A percentile compares a stretch with the other conserved stretches of the same genome.
phyloP scores from a whole-genome alignment of 257 asterid species.

The Misopates orontium region DNA sequence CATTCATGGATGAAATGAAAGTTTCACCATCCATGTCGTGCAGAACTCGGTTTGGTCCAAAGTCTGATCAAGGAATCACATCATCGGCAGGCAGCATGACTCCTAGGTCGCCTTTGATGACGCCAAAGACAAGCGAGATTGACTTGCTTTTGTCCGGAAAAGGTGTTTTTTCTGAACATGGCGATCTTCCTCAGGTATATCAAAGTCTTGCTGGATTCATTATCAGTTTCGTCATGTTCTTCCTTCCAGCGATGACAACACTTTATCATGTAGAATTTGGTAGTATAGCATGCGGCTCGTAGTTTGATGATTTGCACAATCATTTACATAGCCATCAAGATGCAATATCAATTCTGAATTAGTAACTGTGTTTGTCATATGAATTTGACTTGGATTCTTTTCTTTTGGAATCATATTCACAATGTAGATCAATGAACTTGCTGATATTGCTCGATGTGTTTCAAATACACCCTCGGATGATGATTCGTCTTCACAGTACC shows the following conservation, averaged over 20 bases:
- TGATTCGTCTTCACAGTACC: slow-evolving; percentile 75
- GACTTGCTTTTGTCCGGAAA: slow-evolving; percentile 82
- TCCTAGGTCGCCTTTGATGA: slow-evolving; percentile 90
- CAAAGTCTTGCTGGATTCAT: slow-evolving; percentile 22
- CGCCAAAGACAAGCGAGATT: slow-evolving; percentile 81
- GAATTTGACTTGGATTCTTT: slow-evolving; percentile 11
- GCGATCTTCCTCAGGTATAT: slow-evolving; percentile 90
- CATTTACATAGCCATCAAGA: neutral
- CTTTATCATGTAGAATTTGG: slow-evolving; percentile 2
- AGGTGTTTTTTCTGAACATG: slow-evolving; percentile 94
- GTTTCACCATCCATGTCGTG: slow-evolving; percentile 81
- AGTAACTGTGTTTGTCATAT: neutral
- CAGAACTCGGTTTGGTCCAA: slow-evolving; percentile 90
- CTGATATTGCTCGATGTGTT: slow-evolving; percentile 95
- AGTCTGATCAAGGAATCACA: slow-evolving; percentile 97
- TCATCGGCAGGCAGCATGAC: slow-evolving; percentile 99
- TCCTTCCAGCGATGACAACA: slow-evolving; percentile 2
- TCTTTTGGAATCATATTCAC: slow-evolving; percentile 25
- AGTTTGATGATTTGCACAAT: slow-evolving; percentile 11
- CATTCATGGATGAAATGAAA: slow-evolving; percentile 79
- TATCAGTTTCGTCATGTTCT: slow-evolving; percentile 14
- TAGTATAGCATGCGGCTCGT: slow-evolving; percentile 1
- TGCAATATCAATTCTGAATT: too few relatives aligned
- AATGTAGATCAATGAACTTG: slow-evolving; percentile 91
- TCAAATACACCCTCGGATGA: slow-evolving; percentile 89